Evolutionary conservation across 345 rosid genomes (phyloP).

Genomic region (Bruguiera parviflora): DNA sequence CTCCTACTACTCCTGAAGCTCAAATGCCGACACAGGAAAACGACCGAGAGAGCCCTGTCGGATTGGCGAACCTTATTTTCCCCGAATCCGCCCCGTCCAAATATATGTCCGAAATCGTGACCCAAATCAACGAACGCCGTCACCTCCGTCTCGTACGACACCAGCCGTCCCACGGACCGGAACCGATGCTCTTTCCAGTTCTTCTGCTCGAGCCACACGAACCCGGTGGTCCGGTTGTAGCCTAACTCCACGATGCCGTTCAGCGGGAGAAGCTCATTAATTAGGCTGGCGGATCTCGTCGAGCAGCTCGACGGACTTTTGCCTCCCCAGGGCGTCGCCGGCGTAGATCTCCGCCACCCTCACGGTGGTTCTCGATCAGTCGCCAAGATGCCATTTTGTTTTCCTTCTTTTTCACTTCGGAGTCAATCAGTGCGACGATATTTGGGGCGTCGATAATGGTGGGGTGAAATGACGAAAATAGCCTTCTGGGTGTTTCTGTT

Average conservation of each 20-base stretch:
- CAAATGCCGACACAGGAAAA: slow-evolving; percentile 57
- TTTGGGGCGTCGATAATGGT: too few species aligned
- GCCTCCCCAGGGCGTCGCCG: slow-evolving; percentile 44
- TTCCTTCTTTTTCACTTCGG: background rate
- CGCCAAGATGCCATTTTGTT: slow-evolving; percentile 35
- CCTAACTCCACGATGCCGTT: slow-evolving; percentile 54
- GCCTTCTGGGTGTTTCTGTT: background rate
- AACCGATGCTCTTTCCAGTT: slow-evolving; percentile 40
- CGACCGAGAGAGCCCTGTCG: slow-evolving; percentile 45
- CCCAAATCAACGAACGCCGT: slow-evolving; percentile 59
- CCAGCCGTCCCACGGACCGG: slow-evolving; percentile 32
- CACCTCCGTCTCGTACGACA: slow-evolving; percentile 48
- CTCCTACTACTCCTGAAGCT: slow-evolving; percentile 18
- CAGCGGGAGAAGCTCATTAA: slow-evolving; percentile 48
- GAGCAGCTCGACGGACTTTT: slow-evolving; percentile 42
- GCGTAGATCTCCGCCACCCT: slow-evolving; percentile 48
- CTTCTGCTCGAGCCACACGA: slow-evolving; percentile 59
- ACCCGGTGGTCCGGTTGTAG: slow-evolving; percentile 44
- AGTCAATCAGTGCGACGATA: too few species aligned
- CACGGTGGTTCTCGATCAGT: slow-evolving; percentile 28
- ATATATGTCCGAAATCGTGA: slow-evolving; percentile 46
- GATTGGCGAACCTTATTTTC: slow-evolving; percentile 45
- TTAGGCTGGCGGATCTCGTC: slow-evolving; percentile 44
- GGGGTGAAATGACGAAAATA: too few species aligned
- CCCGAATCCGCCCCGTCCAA: slow-evolving; percentile 26